Base-by-base conservation (phyloP, 75 land plant species). In the Pseudotsuga menziesii region DNA sequence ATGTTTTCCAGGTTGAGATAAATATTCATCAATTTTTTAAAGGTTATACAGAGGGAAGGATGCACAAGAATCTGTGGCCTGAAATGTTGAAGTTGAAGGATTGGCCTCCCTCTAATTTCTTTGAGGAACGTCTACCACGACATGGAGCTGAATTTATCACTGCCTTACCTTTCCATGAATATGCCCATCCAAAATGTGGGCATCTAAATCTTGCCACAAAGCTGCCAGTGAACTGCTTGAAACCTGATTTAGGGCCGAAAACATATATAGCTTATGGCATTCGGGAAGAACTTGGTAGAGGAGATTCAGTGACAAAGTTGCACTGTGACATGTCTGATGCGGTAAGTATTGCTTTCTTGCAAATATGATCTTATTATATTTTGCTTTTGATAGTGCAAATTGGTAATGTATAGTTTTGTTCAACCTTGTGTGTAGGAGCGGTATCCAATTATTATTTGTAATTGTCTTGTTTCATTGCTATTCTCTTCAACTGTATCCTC, bases 321-420 rank as follows among this genome's bases (percentile, higher is more conserved):
- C 98, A 95, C 69, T 93, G 91, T 80, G 91, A 93, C 85, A 83
- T 92, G 74, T 87, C 93, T 77, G 95, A 93, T 87, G 94, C 97
- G 82, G 98, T 95, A 80, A 74, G 83, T 48, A 67, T 58, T 54
- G 27, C 25, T 59, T 78, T 7, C 56, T n/a, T 77, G 48, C 17
- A 36, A 61, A 61, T 13, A 17, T 78, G 32, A 69, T 54, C 55
- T 52, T 48, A 9, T 1, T 48, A 48, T 48, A 48, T 48, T 48
- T 48, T 48, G 11, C 54, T 48, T 9, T 48, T 48, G 54, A 48
- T 48, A 48, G 54, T 48, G 54, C 12, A 48, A 48, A 48, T 11
- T 48, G 54, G 9, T 2, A 48, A 48, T 2, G 9, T 48, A 48
- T 9, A 48, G 54, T 11, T 48, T 48, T 48, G 2, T 48, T 12